Conservation (phyloP, 805 yeast genomes). For the Kazachstania bromeliacearum region DNA sequence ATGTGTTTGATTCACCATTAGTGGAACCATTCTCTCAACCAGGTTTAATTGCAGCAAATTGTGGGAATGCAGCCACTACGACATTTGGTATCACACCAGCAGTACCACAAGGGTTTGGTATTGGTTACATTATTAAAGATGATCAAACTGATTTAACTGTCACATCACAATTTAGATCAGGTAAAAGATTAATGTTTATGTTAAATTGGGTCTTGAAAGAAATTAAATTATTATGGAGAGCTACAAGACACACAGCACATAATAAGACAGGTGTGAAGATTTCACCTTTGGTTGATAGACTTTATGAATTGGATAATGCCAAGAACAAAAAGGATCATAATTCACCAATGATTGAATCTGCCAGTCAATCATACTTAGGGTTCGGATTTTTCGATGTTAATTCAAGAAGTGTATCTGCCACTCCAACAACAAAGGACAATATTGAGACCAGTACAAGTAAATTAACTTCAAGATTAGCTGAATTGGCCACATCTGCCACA, state of each 20-base stretch:
- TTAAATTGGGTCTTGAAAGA: slow-evolving; percentile 59
- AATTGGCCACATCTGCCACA: slow-evolving; percentile 7
- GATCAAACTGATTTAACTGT: slow-evolving; percentile 75
- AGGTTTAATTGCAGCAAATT: slow-evolving; percentile 53
- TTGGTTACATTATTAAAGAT: slow-evolving; percentile 79
- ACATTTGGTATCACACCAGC: slow-evolving; percentile 89
- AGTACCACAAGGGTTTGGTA: slow-evolving; percentile 80
- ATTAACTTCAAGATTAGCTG: slow-evolving; percentile 13
- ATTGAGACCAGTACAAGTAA: slow-evolving; percentile 7
- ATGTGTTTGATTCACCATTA: slow-evolving; percentile 36
- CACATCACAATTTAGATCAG: slow-evolving; percentile 81
- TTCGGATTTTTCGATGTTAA: slow-evolving; percentile 21
- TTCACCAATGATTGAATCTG: neutral
- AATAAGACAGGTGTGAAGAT: slow-evolving; percentile 17
- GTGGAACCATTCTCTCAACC: slow-evolving; percentile 33
- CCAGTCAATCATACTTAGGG: neutral
- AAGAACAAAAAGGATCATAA: slow-evolving; percentile 8
- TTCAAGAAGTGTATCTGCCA: slow-evolving; percentile 19
- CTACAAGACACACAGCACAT: slow-evolving; percentile 6
- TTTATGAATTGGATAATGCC: slow-evolving; percentile 32
- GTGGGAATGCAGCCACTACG: slow-evolving; percentile 85
- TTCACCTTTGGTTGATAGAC: slow-evolving; percentile 22
- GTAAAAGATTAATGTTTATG: slow-evolving; percentile 67
- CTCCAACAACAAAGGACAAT: slow-evolving; percentile 10
- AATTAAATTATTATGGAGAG: slow-evolving; percentile 38